Evolutionary conservation across 1,284 basidiomycete genomes (phyloP).

Genomic region (Neonothopanus nambi): DNA sequence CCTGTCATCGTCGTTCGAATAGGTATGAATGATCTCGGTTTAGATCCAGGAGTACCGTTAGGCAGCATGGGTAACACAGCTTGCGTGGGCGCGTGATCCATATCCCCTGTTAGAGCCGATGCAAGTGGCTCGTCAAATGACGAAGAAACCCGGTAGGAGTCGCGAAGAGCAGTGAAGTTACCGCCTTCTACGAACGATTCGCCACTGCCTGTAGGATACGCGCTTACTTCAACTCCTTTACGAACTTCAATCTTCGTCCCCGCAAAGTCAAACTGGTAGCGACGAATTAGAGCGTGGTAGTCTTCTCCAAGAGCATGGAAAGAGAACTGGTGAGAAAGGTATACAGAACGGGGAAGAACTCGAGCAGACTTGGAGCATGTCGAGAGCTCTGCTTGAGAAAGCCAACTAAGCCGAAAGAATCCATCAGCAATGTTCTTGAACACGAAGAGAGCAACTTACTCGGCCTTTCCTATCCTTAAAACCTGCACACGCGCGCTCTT

Average conservation of each 20-base stretch:
- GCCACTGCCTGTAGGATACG: slow-evolving; percentile 37
- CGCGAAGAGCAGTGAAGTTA: slow-evolving; percentile 32
- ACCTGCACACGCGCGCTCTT: slow-evolving; percentile 1
- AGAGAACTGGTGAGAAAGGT: slow-evolving; percentile 79
- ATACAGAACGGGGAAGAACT: slow-evolving; percentile 71
- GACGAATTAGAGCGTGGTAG: slow-evolving; percentile 75
- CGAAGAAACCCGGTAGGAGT: slow-evolving; percentile 40
- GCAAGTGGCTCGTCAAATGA: slow-evolving; percentile 80
- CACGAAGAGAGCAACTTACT: slow-evolving; percentile 28
- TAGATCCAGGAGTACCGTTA: slow-evolving; percentile 56
- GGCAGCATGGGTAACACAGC: slow-evolving; percentile 74
- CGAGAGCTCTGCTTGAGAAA: slow-evolving; percentile 79
- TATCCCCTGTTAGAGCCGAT: slow-evolving; percentile 65
- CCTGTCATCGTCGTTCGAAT: slow-evolving; percentile 38
- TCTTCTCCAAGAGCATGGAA: slow-evolving; percentile 78
- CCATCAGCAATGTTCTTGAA: slow-evolving; percentile 1
- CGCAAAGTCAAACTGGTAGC: slow-evolving; percentile 62
- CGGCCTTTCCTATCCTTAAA: slow-evolving; percentile 12
- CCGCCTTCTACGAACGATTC: slow-evolving; percentile 60
- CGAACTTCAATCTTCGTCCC: slow-evolving; percentile 69
- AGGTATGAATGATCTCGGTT: slow-evolving; percentile 52
- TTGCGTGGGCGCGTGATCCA: slow-evolving; percentile 54
- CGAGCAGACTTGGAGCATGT: slow-evolving; percentile 60
- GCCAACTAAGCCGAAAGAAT: slow-evolving; percentile 48
- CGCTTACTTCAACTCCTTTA: slow-evolving; percentile 67